Conservation (phyloP, 2,329 filamentous ascomycete species). For the Teratosphaeria destructans region DNA sequence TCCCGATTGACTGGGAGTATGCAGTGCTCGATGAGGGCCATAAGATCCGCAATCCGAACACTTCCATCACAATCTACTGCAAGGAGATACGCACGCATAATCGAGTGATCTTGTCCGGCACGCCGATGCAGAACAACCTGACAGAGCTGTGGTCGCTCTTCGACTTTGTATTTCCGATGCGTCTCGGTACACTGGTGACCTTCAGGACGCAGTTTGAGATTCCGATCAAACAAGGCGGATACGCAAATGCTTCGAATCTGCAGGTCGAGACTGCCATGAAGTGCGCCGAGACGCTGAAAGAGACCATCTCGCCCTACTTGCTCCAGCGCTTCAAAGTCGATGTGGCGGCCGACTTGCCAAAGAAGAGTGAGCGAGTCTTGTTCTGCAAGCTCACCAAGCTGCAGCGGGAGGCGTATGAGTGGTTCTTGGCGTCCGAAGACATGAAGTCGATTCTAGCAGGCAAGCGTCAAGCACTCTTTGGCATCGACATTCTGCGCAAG, state of each 20-base stretch:
- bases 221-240: conserved; percentile 85
- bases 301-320: conserved; percentile 85
- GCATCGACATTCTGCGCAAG: conserved; percentile 85
- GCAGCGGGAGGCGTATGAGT: conserved; percentile 71
- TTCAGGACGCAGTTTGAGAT: conserved; percentile 90
- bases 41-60: conserved; percentile 95
- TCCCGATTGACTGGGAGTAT: conserved; percentile 82
- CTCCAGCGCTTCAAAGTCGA: conserved; percentile 88
- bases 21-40: conserved; percentile 94
- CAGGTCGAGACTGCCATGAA: conserved; percentile 91
- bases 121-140: conserved; percentile 94
- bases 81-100: conserved; percentile 88
- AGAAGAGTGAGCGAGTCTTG: conserved; percentile 91
- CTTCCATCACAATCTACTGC: conserved; percentile 86
- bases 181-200: conserved; percentile 78
- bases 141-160: conserved; percentile 94
- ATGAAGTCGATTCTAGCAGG: conserved; percentile 72
- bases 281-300: conserved; percentile 87
- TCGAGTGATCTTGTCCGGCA: conserved; percentile 86
- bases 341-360: conserved; percentile 83
- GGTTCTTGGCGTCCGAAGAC: conserved; percentile 71
- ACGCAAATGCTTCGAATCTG: conserved; percentile 87
- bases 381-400: conserved; percentile 83
- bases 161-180: conserved; percentile 96
- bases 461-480: conserved; percentile 70